Evolutionary conservation across 495 filamentous ascomycete species (phyloP).

Genomic region (Hyaloscypha variabilis): DNA sequence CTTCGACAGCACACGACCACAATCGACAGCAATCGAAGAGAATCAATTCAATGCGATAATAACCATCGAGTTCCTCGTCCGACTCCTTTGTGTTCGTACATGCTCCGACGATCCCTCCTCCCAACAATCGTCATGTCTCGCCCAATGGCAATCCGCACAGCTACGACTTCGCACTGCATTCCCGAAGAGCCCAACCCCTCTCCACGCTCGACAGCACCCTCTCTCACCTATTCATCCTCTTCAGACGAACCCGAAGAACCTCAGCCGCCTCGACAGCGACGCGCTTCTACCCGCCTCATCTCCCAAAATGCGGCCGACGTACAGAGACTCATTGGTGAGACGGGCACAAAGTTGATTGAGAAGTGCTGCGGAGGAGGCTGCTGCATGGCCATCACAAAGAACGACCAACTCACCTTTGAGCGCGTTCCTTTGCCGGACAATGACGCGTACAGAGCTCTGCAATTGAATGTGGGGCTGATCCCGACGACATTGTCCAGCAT

Average conservation of each 20-base stretch:
- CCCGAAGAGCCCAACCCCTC: conserved; percentile 30
- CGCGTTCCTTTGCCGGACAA: conserved; percentile 75
- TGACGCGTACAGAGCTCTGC: conserved; percentile 76
- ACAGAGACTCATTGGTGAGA: conserved; percentile 65
- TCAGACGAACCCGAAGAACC: conserved; percentile 29
- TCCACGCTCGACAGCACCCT: conserved; percentile 29
- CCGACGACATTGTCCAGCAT: conserved; percentile 70
- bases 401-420: conserved; percentile 55
- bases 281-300: conserved; percentile 81
- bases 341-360: conserved; percentile 60
- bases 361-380: conserved; percentile 95
- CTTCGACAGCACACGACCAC: background rate
- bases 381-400: conserved; percentile 69
- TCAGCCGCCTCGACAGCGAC: conserved; percentile 42
- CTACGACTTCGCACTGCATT: conserved; percentile 35
- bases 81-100: background rate
- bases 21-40: background rate
- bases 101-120: conserved; percentile 21
- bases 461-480: conserved; percentile 75
- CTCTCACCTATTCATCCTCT: conserved; percentile 32
- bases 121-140: conserved; percentile 28
- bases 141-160: conserved; percentile 20
- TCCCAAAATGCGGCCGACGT: conserved; percentile 77
- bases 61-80: background rate
- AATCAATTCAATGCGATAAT: conserved; percentile 6